Conservation (phyloP, 75 land plant species). For the Adiantum capillusveneris region DNA sequence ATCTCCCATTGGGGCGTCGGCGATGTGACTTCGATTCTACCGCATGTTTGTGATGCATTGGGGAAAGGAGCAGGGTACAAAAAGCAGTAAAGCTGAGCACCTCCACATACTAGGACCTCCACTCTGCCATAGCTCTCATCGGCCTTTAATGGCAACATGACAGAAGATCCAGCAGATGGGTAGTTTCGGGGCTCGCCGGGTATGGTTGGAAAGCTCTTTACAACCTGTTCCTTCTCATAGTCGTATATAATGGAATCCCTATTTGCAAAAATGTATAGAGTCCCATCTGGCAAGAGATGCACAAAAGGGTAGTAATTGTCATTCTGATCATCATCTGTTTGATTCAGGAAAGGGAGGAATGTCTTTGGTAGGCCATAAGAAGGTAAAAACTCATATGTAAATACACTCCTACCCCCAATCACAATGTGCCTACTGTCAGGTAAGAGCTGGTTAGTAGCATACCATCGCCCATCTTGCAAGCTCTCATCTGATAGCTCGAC, state of each 20-base stretch:
- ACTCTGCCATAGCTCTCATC: conserved; percentile 3
- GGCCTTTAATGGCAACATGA: conserved; percentile 26
- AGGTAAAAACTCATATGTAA: conserved; percentile 38
- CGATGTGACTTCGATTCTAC: too few species aligned
- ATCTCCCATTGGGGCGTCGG: conserved; percentile 25
- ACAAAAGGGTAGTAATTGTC: conserved; percentile 54
- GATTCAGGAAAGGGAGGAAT: conserved; percentile 14
- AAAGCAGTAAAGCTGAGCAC: conserved; percentile 4
- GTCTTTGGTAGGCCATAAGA: not conserved
- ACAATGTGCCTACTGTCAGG: conserved; percentile 42
- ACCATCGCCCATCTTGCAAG: conserved; percentile 21
- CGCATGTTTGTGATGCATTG: conserved; percentile 10
- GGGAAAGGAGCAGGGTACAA: conserved; percentile 6
- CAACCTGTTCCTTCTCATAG: conserved; percentile 16
- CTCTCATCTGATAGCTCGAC: conserved; percentile 14
- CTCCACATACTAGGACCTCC: conserved; percentile 48
- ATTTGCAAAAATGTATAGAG: conserved; percentile 41
- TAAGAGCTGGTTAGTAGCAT: too few species aligned
- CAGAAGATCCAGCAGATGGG: conserved; percentile 40
- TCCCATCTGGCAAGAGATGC: conserved; percentile 38
- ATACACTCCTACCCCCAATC: conserved; percentile 34
- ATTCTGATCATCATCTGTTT: conserved; percentile 13
- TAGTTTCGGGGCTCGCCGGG: conserved; percentile 41
- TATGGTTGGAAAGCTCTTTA: conserved; percentile 23
- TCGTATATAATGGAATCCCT: conserved; percentile 30